Base-by-base conservation (phyloP, 768 basidiomycete genomes). In the Harrya chromipes region DNA sequence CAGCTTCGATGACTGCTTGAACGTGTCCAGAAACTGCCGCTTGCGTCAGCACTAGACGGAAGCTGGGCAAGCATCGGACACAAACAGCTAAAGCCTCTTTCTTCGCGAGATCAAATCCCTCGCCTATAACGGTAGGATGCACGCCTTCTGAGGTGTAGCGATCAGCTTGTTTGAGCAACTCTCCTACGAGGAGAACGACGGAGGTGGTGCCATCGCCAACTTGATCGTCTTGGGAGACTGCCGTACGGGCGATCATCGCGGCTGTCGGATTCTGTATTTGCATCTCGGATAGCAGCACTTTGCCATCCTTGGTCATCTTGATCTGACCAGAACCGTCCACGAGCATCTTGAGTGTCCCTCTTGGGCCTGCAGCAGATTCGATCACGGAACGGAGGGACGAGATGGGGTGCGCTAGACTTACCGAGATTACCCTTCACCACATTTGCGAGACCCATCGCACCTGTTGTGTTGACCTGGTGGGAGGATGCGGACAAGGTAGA, bases 251-350 rank as follows among this genome's bases (percentile, higher is more conserved):
- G 64, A 99, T 93, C 92, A 99, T 95, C 27, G 97, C 94, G 16
- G 97, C 97, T 4, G 97, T 98, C 26, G 97, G 97, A 69, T 99
- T 98, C 72, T 91, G 89, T 60, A 99, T 99, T 74, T 98, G 97
- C 97, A 99, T 99, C 74, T 99, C 97, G 36, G 94, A 95, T 50
- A 99, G 78, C 48, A 99, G 73, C 36, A 97, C 95, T 74, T 99
- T 99, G 55, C 97, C 97, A 64, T 98, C 97, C 77, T 98, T 99
- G 56, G 97, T 98, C 90, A 99, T 94, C 80, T 98, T 99, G 70
- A 99, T 94, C 73, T 94, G 90, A 10, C 97, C 97, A 13, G 94
- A 79, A 49, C 97, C 97, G 70, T 98, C 97, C 37, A 99, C 97
- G 45, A 99, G 84, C 95, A 99, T 98, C 78, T 99, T 99, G 59